Conservation (phyloP, 2,329 filamentous ascomycete genomes). For the Colletotrichum spaethianum region DNA sequence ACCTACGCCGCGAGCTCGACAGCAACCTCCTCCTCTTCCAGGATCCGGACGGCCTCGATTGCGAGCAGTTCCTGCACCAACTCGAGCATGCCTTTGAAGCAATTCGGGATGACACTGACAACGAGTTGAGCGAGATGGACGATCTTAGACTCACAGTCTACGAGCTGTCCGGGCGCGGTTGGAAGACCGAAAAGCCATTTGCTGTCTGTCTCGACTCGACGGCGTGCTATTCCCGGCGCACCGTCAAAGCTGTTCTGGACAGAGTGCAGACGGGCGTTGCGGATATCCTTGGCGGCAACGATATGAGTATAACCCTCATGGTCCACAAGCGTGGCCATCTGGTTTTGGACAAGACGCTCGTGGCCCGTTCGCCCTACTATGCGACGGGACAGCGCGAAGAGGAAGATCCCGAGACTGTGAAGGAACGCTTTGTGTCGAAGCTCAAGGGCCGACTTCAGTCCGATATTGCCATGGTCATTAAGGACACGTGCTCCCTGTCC, state of each 20-base stretch:
- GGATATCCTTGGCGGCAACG: constrained; percentile 63
- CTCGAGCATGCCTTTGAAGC: constrained; percentile 55
- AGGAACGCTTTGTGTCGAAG: constrained; percentile 54
- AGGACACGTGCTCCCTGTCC: constrained; percentile 64
- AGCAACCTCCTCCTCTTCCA: constrained; percentile 63
- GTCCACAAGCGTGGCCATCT: constrained; percentile 68
- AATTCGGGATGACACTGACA: constrained; percentile 59
- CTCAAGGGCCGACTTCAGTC: constrained; percentile 61
- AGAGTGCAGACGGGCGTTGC: constrained; percentile 65
- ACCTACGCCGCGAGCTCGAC: constrained; percentile 59
- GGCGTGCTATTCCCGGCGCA: constrained; percentile 59
- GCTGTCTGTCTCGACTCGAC: constrained; percentile 59
- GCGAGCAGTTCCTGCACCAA: constrained; percentile 58
- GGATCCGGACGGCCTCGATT: constrained; percentile 58
- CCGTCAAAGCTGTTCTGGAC: constrained; percentile 64
- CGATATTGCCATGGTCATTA: constrained; percentile 65
- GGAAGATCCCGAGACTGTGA: constrained; percentile 53
- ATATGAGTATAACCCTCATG: constrained; percentile 62
- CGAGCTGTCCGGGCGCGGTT: constrained; percentile 61
- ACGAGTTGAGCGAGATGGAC: constrained; percentile 56
- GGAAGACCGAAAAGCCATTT: constrained; percentile 63
- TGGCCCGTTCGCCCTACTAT: constrained; percentile 48
- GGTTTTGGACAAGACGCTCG: constrained; percentile 64
- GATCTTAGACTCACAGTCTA: constrained; percentile 65
- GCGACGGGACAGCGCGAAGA: constrained; percentile 45